Evolutionary conservation across 106 monocot species (phyloP), one percentile per base, ranked within the genome.

Genomic region (Phalaenopsis aphrodite): DNA sequence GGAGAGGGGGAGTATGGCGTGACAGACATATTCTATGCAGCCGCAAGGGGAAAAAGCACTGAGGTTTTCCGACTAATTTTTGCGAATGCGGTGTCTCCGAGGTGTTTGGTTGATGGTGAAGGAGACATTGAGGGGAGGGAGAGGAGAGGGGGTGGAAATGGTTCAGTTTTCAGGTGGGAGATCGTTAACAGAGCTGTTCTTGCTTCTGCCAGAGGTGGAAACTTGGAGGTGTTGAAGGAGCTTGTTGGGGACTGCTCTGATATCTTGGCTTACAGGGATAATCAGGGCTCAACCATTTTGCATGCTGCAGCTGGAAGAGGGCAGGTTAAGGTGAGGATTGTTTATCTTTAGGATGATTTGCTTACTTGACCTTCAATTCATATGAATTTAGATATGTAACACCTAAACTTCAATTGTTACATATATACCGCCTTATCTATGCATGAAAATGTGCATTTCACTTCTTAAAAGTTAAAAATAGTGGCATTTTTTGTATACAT

Each of bases 1-100:
- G 95, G 95, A 16, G 95, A 95, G 80, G 95, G 92, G 9, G 92
- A 95, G 64, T 95, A 92, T 68, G 95, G 95, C 2, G 87, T 95
- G 41, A 92, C 95, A 14, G 92, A 95, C 56, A 87, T 95, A 39
- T 84, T 95, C 41, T 93, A 90, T 57, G 95, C 90, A 36, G 95
- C 92, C 17, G 90, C 95, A 9, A 84, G 92, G 85, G 85, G 95
- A 80, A 88, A 82, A 79, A 81, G 77, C 49, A 69, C 82, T 2
- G 86, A 83, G 56, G 89, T 93, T 4, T 98, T 94, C 55, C 77
- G 85, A 85, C 57, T 91, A 15, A 64, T 94, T 46, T 87, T 92
- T 39, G 86, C 88, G 18, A 75, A 14, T 39, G 88, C 88, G 1
- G 41, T 89, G 85, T 76, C 45, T 56, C 86, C 15, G 78, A 80